Evolutionary conservation across 441 rosid genomes (phyloP).

Genomic region (Bocquillonia castaneifolia): DNA sequence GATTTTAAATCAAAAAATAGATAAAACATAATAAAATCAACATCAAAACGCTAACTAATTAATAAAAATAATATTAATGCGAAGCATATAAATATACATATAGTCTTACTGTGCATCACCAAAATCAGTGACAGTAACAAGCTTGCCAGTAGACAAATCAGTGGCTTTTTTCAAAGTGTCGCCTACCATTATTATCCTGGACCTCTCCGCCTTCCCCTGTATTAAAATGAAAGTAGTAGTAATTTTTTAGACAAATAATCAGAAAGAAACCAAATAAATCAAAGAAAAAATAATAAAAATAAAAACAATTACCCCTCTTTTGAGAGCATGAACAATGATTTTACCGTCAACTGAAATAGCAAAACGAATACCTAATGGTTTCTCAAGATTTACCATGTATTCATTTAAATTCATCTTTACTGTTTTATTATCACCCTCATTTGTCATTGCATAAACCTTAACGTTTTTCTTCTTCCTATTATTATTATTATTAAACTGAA

Average conservation of each 20-base stretch:
- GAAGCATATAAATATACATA: no score
- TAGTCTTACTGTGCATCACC: slow-evolving; percentile 57
- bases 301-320: slow-evolving; percentile 54
- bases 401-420: slow-evolving; percentile 77
- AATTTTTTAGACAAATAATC: no score
- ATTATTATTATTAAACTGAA: no score
- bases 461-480: background rate
- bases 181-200: slow-evolving; percentile 89
- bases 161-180: slow-evolving; percentile 73
- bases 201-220: slow-evolving; percentile 86
- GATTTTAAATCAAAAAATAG: no score
- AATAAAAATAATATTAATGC: no score
- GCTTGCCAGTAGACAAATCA: slow-evolving; percentile 49
- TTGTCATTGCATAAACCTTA: slow-evolving; percentile 45
- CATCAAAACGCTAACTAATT: no score
- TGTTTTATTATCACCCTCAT: slow-evolving; percentile 20
- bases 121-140: slow-evolving; percentile 50
- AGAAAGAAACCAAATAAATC: background rate
- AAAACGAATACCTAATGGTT: slow-evolving; percentile 87
- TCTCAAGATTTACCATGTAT: slow-evolving; percentile 87
- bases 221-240: no score
- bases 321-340: slow-evolving; percentile 72
- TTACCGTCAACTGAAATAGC: slow-evolving; percentile 64
- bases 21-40: no score
- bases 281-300: background rate